Percentiles rank a stretch among this genome's conserved stretches.
These are phyloP conservation scores for Rubia balearica DNA, from an alignment of 305 asterid species.

Conservation along the genomic window DNA sequence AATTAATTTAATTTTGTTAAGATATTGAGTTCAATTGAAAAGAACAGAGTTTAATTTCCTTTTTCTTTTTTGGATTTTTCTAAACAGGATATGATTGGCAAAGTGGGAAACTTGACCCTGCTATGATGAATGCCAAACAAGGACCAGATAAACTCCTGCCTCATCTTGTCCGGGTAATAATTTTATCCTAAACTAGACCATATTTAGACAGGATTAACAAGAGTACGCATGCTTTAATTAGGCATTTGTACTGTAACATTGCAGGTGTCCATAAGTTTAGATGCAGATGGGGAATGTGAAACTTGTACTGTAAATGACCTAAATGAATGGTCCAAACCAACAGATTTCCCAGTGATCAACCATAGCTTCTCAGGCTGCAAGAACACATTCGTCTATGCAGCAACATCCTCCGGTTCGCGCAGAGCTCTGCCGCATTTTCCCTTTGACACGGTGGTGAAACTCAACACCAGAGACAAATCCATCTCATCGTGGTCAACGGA, in stretches of 20 bases:
- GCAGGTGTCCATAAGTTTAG: conserved; percentile 62
- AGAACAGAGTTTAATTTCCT: too few relatives aligned
- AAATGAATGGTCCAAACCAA: conserved; percentile 54
- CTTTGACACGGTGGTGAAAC: conserved; percentile 75
- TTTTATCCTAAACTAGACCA: not conserved
- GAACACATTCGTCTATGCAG: conserved; percentile 56
- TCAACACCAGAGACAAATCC: conserved; percentile 40
- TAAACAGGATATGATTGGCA: conserved; percentile 95
- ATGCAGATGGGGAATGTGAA: conserved; percentile 35
- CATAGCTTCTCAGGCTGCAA: conserved; percentile 50
- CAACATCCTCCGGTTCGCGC: conserved; percentile 78
- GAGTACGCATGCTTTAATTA: not conserved
- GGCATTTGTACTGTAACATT: not conserved
- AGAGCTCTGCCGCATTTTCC: conserved; percentile 79
- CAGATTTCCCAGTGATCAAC: conserved; percentile 87
- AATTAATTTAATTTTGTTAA: too few relatives aligned
- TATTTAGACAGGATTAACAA: not conserved
- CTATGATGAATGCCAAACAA: conserved; percentile 63
- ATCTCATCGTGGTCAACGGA: conserved; percentile 59
- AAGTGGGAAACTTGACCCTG: conserved; percentile 79
- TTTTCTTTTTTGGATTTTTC: too few relatives aligned
- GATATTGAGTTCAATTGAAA: too few relatives aligned
- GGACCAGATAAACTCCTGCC: conserved; percentile 52
- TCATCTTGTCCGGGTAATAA: conserved; percentile 55
- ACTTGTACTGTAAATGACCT: conserved; percentile 41